Base-by-base conservation (phyloP, 2,329 filamentous ascomycete species). In the Epichloe amarillans region DNA sequence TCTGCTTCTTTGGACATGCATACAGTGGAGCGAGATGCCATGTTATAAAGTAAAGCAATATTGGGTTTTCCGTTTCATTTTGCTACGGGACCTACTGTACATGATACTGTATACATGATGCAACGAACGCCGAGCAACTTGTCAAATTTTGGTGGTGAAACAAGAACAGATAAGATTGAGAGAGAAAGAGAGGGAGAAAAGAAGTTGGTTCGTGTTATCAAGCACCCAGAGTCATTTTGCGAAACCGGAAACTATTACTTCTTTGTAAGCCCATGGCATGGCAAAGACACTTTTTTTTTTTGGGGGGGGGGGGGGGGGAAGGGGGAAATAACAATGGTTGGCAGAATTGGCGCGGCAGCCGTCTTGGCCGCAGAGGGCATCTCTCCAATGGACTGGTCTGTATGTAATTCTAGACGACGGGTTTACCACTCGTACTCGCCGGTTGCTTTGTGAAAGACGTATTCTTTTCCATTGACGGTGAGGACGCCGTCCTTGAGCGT, bases 361-460 rank as follows among this genome's bases (percentile, higher is more conserved):
- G 26, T 30, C 26, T 30, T 37, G 36, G 36, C 14, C 12, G 14
- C 12, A n/a, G 36, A 12, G 36, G 11, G 23, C 10, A 17, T 30
- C 3, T 11, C 26, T 4, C 26, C 26, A 11, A 2, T 30, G 26
- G 26, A 30, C 26, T 30, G 8, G 26, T 30, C 26, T 30, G 26
- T 30, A 11, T 30, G 26, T 4, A 30, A 11, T 11, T 30, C 8
- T 30, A 30, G 26, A 30, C 10, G 26, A 30, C 26, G 8, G 26
- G 26, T 52, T 70, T 79, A 98, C 93, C 93, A 98, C 69, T 98
- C 93, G 60, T 96, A 97, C 70, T 97, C 93, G 61, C 93, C 93
- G 44, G 85, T 89, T 23, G 90, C 93, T 71, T 97, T 97, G 74
- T 95, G 89, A 72, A 98, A 98, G 57, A 98, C 86, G 64, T 95